Conservation (phyloP, 768 basidiomycete genomes). For the Cubamyces lactineus region DNA sequence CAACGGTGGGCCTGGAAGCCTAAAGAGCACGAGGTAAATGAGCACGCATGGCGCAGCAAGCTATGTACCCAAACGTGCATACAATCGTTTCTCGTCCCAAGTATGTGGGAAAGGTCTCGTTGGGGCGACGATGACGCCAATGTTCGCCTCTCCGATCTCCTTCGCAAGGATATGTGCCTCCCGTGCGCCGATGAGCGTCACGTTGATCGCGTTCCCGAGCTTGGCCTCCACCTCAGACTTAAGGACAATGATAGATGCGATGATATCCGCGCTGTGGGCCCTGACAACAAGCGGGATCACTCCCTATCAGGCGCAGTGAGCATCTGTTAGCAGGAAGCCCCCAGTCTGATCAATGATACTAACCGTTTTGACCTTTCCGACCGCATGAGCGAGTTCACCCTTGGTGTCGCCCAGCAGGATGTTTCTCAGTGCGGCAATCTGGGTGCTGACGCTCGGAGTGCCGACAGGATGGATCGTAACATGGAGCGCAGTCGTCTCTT, state of each 20-base stretch:
- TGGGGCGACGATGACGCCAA: conserved; percentile 73
- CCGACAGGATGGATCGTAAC: conserved; percentile 53
- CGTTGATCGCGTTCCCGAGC: conserved; percentile 44
- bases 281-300: conserved; percentile 61
- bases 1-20: conserved; percentile 76
- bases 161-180: conserved; percentile 77
- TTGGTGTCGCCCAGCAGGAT: conserved; percentile 48
- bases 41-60: background rate
- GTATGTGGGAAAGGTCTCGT: conserved; percentile 68
- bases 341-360: conserved; percentile 2
- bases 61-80: conserved; percentile 26
- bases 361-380: conserved; percentile 52
- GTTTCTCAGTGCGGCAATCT: conserved; percentile 61
- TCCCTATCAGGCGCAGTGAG: conserved; percentile 41
- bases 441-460: conserved; percentile 62
- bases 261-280: conserved; percentile 68
- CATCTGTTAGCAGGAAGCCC: background rate
- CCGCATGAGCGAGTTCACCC: conserved; percentile 44
- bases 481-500: conserved; percentile 68
- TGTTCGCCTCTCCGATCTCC: conserved; percentile 64
- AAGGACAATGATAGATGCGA: conserved; percentile 64
- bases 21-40: conserved; percentile 24
- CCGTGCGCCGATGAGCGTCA: conserved; percentile 59
- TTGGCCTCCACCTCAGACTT: conserved; percentile 62
- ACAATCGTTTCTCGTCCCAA: conserved; percentile 76